Percentiles rank a stretch among this genome's conserved stretches.
Evolutionary conservation across 192 early-diverging fungal genomes (phyloP).

Genomic region (Backusella luteola): DNA sequence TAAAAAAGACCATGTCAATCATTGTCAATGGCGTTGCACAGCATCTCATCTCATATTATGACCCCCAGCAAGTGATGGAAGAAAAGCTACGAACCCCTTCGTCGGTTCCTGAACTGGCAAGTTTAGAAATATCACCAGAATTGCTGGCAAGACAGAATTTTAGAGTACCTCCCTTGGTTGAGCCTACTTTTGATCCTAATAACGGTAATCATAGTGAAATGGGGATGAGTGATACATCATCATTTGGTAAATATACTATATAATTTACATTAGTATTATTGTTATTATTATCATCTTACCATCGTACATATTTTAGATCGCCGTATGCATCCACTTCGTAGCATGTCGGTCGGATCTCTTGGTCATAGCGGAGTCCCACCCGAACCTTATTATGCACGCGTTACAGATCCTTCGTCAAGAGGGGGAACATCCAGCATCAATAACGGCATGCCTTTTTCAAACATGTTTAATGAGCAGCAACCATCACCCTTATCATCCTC

Average conservation of each 20-base stretch:
- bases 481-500: conserved; percentile 16
- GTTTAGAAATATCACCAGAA: conserved; percentile 57
- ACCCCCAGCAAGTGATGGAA: conserved; percentile 52
- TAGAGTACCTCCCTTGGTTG: conserved; percentile 48
- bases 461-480: background rate
- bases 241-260: background rate
- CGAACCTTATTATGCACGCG: conserved; percentile 1
- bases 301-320: background rate
- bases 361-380: background rate
- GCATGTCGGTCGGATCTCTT: conserved; percentile 28
- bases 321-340: conserved; percentile 24
- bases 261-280: background rate
- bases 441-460: background rate
- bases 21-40: conserved; percentile 59
- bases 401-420: background rate
- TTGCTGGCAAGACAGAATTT: conserved; percentile 61
- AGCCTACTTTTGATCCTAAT: conserved; percentile 28
- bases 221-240: background rate
- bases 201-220: background rate
- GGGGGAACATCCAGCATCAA: background rate
- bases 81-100: conserved; percentile 52
- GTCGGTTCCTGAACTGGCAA: conserved; percentile 49
- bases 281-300: background rate
- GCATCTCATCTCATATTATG: conserved; percentile 59
- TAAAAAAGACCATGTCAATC: conserved; percentile 81